Evolutionary conservation across 345 rosid species (phyloP).

Genomic region (Leavenworthia alabamica): DNA sequence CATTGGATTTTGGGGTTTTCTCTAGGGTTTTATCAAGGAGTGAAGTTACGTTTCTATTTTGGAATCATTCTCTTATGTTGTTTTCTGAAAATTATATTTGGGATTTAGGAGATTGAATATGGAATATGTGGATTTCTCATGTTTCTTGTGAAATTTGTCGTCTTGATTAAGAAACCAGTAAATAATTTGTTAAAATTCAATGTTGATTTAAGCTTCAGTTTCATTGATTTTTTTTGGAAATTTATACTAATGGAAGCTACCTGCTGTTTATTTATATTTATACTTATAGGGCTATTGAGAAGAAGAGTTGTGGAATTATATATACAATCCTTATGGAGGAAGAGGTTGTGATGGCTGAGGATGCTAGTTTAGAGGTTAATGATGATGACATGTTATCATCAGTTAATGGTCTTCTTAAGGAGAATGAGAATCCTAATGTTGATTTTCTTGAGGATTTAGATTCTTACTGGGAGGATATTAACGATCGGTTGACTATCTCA

Average conservation of each 20-base stretch:
- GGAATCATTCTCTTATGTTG: background rate
- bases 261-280: background rate
- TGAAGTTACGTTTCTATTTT: background rate
- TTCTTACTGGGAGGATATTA: slow-evolving; percentile 53
- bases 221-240: background rate
- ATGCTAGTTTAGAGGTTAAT: slow-evolving; percentile 18
- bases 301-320: background rate
- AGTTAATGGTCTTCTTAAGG: slow-evolving; percentile 25
- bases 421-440: slow-evolving; percentile 41
- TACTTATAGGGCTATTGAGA: background rate
- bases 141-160: background rate
- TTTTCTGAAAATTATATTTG: background rate
- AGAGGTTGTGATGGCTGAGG: slow-evolving; percentile 26
- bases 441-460: slow-evolving; percentile 54
- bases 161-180: slow-evolving; percentile 11
- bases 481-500: slow-evolving; percentile 49
- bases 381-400: slow-evolving; percentile 11
- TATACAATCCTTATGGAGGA: slow-evolving; percentile 18
- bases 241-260: background rate
- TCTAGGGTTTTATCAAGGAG: background rate
- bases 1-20: background rate
- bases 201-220: background rate
- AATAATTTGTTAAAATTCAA: background rate
- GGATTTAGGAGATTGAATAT: background rate
- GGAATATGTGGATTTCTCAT: background rate